Conservation (phyloP, 352 stramenopile species). For the Phytopythium chamaehyphon region DNA sequence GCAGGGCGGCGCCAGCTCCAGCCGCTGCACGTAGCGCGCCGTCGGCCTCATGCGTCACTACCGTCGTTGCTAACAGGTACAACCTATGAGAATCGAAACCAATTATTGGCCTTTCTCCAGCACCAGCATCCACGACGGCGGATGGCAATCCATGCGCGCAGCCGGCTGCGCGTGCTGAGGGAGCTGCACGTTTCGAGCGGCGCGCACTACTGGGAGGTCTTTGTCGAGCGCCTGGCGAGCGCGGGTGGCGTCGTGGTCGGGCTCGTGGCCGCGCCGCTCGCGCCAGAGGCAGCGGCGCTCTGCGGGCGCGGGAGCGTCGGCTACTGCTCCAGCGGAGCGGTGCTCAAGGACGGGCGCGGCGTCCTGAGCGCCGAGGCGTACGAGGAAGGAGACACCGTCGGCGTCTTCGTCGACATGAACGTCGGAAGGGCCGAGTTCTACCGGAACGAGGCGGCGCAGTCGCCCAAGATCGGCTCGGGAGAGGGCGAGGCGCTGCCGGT, state of each 20-base stretch:
- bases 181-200: slow-evolving; percentile 58
- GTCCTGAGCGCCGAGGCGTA: slow-evolving; percentile 26
- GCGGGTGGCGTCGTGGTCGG: slow-evolving; percentile 25
- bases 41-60: not conserved
- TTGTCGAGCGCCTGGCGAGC: slow-evolving; percentile 25
- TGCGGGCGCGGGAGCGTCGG: slow-evolving; percentile 11
- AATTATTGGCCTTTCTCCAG: not conserved
- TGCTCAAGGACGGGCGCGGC: slow-evolving; percentile 30
- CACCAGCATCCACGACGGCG: too few relatives aligned
- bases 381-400: slow-evolving; percentile 31
- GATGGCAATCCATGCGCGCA: too few relatives aligned
- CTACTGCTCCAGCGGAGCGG: slow-evolving; percentile 31
- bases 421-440: slow-evolving; percentile 34
- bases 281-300: slow-evolving; percentile 8
- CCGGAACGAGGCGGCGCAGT: slow-evolving; percentile 31
- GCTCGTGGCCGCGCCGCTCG: slow-evolving; percentile 13
- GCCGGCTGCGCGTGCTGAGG: slow-evolving; percentile 27
- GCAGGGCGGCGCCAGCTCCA: slow-evolving; percentile 37
- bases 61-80: not conserved
- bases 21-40: slow-evolving; percentile 29
- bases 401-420: slow-evolving; percentile 48
- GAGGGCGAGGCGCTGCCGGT: slow-evolving; percentile 11
- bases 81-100: not conserved
- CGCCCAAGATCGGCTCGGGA: slow-evolving; percentile 4
- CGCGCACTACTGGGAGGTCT: slow-evolving; percentile 41